Conservation (phyloP, 1,139 yeast species). For the Taphrina pruni region DNA sequence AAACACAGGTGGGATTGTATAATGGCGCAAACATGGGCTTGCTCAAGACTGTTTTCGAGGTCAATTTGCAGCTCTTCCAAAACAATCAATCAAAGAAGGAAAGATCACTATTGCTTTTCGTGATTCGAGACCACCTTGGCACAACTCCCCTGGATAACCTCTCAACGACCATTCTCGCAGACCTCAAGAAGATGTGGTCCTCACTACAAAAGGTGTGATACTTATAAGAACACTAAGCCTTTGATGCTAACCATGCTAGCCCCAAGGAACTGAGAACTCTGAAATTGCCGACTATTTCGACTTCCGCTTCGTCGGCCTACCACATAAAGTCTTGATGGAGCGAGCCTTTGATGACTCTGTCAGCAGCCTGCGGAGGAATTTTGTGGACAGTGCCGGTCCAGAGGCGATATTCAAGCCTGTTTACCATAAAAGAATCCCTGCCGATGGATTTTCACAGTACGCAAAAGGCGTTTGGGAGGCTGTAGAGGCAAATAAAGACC, state of each 20-base stretch:
- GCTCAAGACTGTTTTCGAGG: constrained; percentile 93
- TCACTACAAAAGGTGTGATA: constrained; percentile 58
- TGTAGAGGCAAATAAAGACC: constrained; percentile 87
- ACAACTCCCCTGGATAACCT: constrained; percentile 80
- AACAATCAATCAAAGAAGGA: constrained; percentile 41
- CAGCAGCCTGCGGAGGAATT: constrained; percentile 66
- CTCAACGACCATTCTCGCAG: constrained; percentile 69
- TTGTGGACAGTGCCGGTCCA: constrained; percentile 50
- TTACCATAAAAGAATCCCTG: constrained; percentile 85
- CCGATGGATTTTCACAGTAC: constrained; percentile 95
- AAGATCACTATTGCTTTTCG: constrained; percentile 71
- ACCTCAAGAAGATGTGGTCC: constrained; percentile 78
- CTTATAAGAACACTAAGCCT: background rate
- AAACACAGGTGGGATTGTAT: constrained; percentile 91
- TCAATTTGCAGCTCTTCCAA: constrained; percentile 80
- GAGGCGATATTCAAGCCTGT: constrained; percentile 64
- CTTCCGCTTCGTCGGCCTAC: constrained; percentile 75
- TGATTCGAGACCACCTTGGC: constrained; percentile 89
- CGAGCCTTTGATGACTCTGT: constrained; percentile 73
- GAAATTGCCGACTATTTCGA: constrained; percentile 80
- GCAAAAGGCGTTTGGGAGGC: constrained; percentile 94
- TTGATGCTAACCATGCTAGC: constrained; percentile 53
- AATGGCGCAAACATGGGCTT: constrained; percentile 98
- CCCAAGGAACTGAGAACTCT: constrained; percentile 59
- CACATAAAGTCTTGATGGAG: constrained; percentile 83